phyloP scores from a whole-genome alignment of 768 basidiomycete species.

The Lactarius hatsudake region DNA sequence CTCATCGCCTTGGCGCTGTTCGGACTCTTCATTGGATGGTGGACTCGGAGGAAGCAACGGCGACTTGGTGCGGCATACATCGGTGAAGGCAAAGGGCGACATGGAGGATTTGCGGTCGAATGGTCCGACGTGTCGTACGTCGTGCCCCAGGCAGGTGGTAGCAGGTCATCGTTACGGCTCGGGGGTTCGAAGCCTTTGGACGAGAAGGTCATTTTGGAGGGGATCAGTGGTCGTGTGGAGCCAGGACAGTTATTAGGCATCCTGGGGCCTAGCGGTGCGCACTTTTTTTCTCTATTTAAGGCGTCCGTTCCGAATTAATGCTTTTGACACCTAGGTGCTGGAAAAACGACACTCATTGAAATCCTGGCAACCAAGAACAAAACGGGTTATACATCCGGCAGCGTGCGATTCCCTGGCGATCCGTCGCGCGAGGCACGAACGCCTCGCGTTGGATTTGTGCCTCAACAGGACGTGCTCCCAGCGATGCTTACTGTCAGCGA shows the following conservation, averaged over 20 bases:
- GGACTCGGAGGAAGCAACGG: slow-evolving; percentile 61
- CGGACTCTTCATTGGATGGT: slow-evolving; percentile 60
- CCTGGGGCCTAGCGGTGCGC: slow-evolving; percentile 80
- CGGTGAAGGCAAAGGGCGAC: slow-evolving; percentile 38
- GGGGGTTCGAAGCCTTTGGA: slow-evolving; percentile 11
- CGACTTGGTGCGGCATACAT: slow-evolving; percentile 33
- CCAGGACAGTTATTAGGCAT: slow-evolving; percentile 90
- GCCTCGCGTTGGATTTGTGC: slow-evolving; percentile 79
- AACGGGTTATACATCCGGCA: slow-evolving; percentile 63
- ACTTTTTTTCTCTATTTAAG: not conserved
- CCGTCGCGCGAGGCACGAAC: slow-evolving; percentile 29
- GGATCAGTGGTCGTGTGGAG: slow-evolving; percentile 63
- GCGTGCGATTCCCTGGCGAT: slow-evolving; percentile 52
- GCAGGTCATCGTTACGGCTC: slow-evolving; percentile 10
- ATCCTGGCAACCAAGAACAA: slow-evolving; percentile 84
- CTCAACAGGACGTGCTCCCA: slow-evolving; percentile 83
- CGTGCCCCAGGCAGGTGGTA: slow-evolving; percentile 38
- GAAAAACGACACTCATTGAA: slow-evolving; percentile 90
- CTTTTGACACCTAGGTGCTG: slow-evolving; percentile 51
- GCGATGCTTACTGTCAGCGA: slow-evolving; percentile 55
- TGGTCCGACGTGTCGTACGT: slow-evolving; percentile 72
- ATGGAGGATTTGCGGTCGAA: slow-evolving; percentile 51
- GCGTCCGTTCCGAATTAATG: not conserved
- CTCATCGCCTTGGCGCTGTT: slow-evolving; percentile 56
- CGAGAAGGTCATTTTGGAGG: slow-evolving; percentile 69